These are phyloP conservation scores for Tolypocladium capitatum DNA, from an alignment of 2,329 filamentous ascomycete genomes.

Conservation along the genomic window DNA sequence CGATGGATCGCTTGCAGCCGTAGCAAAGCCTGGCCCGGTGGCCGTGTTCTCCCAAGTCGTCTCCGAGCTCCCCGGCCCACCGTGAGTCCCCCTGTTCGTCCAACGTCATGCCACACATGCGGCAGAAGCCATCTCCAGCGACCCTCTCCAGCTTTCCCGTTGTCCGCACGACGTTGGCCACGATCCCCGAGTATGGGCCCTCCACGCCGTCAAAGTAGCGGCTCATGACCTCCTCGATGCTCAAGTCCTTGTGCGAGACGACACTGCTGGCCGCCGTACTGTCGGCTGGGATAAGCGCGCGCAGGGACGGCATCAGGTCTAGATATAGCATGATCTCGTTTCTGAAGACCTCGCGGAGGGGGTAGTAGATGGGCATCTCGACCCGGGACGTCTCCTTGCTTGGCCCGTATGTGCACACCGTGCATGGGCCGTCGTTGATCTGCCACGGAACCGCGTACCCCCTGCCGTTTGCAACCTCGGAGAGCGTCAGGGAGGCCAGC, in stretches of 20 bases:
- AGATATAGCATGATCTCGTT: constrained; percentile 64
- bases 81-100: constrained; percentile 49
- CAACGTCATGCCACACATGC: constrained; percentile 56
- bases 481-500: constrained; percentile 72
- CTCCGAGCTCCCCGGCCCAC: constrained; percentile 48
- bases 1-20: constrained; percentile 56
- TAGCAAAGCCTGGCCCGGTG: constrained; percentile 45
- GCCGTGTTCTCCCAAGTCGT: constrained; percentile 14
- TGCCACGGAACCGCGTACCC: constrained; percentile 75
- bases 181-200: constrained; percentile 74
- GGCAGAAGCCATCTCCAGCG: constrained; percentile 34
- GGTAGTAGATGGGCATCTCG: constrained; percentile 51
- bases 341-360: constrained; percentile 71
- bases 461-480: constrained; percentile 82
- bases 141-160: constrained; percentile 61
- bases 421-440: constrained; percentile 56
- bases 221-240: constrained; percentile 81
- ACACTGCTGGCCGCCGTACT: constrained; percentile 21
- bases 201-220: constrained; percentile 78
- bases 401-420: constrained; percentile 17
- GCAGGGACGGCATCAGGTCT: constrained; percentile 38
- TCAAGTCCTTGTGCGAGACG: constrained; percentile 60
- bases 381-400: constrained; percentile 7
- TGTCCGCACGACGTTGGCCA: constrained; percentile 89
- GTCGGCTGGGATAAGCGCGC: constrained; percentile 30